Conservation (phyloP, 495 filamentous ascomycete genomes). For the Pseudoneurospora amorphoporcata region DNA sequence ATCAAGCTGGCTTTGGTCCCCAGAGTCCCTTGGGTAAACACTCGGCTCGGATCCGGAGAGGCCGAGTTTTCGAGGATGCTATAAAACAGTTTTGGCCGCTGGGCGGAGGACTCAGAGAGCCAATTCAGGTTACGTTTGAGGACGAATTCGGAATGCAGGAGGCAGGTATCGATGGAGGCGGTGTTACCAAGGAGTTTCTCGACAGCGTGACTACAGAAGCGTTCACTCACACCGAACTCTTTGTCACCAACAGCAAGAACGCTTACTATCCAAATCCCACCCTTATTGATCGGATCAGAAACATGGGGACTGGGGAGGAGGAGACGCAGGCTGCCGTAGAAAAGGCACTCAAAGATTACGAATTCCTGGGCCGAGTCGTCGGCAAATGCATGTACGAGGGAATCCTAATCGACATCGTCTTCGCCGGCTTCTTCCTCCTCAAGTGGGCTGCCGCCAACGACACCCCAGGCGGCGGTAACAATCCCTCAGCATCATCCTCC, state of each 20-base stretch:
- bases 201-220: conserved; percentile 84
- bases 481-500: conserved; percentile 80
- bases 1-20: conserved; percentile 25
- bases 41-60: conserved; percentile 70
- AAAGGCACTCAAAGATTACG: conserved; percentile 53
- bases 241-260: conserved; percentile 81
- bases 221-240: conserved; percentile 50
- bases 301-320: conserved; percentile 23
- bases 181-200: conserved; percentile 96
- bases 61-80: conserved; percentile 78
- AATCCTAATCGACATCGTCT: conserved; percentile 86
- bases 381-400: conserved; percentile 98
- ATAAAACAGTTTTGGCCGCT: conserved; percentile 74
- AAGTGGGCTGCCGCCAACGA: conserved; percentile 71
- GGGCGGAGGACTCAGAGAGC: conserved; percentile 80
- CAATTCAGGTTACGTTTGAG: conserved; percentile 94
- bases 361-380: conserved; percentile 85
- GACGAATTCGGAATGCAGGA: conserved; percentile 80
- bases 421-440: conserved; percentile 91
- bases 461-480: conserved; percentile 63
- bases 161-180: conserved; percentile 93
- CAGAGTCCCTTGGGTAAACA: conserved; percentile 49
- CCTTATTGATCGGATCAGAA: conserved; percentile 54
- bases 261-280: conserved; percentile 82
- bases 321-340: conserved; percentile 33